A percentile compares a stretch with the other conserved stretches of the same genome.
Evolutionary conservation across 192 early-diverging fungal genomes (phyloP).

Genomic region (Linnemannia schmuckeri): DNA sequence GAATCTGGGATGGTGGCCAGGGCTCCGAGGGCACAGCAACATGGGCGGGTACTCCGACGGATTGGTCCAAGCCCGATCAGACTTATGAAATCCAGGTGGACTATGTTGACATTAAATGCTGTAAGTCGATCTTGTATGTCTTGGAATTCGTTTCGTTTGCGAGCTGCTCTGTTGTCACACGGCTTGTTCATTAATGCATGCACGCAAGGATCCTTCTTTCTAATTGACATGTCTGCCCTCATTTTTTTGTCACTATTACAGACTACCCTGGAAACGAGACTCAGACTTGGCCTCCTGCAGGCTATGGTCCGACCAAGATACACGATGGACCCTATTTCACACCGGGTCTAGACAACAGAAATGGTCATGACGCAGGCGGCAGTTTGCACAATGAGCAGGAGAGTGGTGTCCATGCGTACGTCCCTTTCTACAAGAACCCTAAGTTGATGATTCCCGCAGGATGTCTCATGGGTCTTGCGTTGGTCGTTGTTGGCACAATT

Average conservation of each 20-base stretch:
- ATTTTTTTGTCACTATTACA: background rate
- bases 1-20: constrained; percentile 77
- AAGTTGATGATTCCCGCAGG: constrained; percentile 39
- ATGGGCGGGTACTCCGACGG: constrained; percentile 71
- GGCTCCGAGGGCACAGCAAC: constrained; percentile 58
- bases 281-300: constrained; percentile 44
- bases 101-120: constrained; percentile 54
- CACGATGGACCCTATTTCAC: constrained; percentile 29
- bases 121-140: background rate
- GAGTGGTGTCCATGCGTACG: constrained; percentile 8
- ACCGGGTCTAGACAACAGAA: constrained; percentile 21
- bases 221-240: background rate
- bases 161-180: background rate
- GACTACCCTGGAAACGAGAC: constrained; percentile 32
- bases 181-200: background rate
- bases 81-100: constrained; percentile 57
- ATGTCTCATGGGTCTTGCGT: constrained; percentile 32
- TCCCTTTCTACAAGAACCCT: constrained; percentile 42
- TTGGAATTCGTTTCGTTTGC: background rate
- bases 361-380: background rate
- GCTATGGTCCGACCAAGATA: constrained; percentile 43
- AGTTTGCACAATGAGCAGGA: constrained; percentile 1
- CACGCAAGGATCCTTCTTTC: background rate
- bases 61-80: constrained; percentile 66
- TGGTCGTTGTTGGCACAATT: constrained; percentile 16